Evolutionary conservation across 768 basidiomycete genomes (phyloP), one percentile per base, ranked within the genome.

Genomic region (Pulveroboletus frians): DNA sequence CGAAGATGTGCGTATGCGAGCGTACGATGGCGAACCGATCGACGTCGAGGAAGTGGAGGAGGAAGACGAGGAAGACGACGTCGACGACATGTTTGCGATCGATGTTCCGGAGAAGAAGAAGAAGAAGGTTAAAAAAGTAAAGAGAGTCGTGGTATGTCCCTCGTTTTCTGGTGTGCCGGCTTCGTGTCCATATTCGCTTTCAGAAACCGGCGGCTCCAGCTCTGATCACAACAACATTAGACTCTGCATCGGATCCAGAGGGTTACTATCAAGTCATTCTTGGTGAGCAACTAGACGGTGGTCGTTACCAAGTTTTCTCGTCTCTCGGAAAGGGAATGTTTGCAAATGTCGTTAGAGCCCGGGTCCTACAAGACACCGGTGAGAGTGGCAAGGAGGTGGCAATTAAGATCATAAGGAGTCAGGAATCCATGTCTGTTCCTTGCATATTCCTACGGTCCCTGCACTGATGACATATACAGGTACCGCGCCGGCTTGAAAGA

Each of bases 311-410:
- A 65, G 92, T 99, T 9, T 93, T 88, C 57, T 92, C 91, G 41
- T 89, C 82, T 41, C 75, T 98, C n/a, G 96, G 96, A 15, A 94
- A 95, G 66, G 96, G 96, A 41, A 99, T 99, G 95, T 99, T 98
- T 66, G 92, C 93, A 41, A 92, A 90, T 48, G 96, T 99, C 43
- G 92, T 97, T 23, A 81, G 89, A 39, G 95, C 94, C 9, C 82
- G 91, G 29, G 78, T 92, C 9, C 72, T 94, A 38, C 72, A 84
- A 69, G 86, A 88, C 30, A 56, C 75, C 9, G 71, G 74, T 48
- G 75, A 79, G 43, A 54, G 53, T 15, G 77, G 81, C 35, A 73
- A 74, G 59, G 95, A 99, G 66, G 93, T 98, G 9, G 96, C 96
- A 1, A 97, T 99, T 68, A 99, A 99, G 71, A 94, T 99, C 51